A percentile compares a stretch with the other conserved stretches of the same genome.
Conservation (phyloP, 2,329 filamentous ascomycete species). For the Exophiala sp. region DNA sequence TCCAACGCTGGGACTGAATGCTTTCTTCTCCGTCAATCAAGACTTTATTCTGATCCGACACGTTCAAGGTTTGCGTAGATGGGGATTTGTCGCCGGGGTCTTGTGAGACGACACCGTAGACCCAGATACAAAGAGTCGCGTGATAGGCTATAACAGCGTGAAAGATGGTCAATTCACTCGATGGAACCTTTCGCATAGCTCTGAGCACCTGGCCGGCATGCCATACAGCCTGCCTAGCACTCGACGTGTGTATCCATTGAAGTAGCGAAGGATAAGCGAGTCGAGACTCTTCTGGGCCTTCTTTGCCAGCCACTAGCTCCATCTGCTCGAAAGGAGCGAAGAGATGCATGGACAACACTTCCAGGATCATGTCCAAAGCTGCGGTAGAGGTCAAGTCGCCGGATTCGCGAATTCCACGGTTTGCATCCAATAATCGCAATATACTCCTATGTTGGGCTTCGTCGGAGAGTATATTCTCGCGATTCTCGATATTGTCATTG, state of each 20-base stretch:
- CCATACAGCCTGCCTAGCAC: conserved; percentile 5
- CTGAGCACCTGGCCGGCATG: conserved; percentile 5
- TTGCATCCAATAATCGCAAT: not conserved
- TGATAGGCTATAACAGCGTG: conserved; percentile 1
- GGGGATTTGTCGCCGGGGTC: not conserved
- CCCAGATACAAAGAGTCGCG: not conserved
- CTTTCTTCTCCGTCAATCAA: conserved; percentile 3
- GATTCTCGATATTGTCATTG: not conserved
- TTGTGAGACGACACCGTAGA: conserved; percentile 1
- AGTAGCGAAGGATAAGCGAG: not conserved
- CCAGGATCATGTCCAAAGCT: not conserved
- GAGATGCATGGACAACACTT: conserved; percentile 1
- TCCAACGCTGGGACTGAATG: not conserved
- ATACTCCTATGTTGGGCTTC: not conserved
- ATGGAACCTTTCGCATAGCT: not conserved
- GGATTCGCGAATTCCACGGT: not conserved
- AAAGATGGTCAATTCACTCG: not conserved
- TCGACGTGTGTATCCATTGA: conserved; percentile 1
- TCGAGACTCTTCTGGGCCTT: conserved; percentile 4
- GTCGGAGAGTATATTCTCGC: not conserved
- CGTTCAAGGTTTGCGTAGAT: not conserved
- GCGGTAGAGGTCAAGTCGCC: not conserved
- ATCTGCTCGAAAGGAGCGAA: conserved; percentile 1
- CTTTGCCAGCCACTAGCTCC: conserved; percentile 4
- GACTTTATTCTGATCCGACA: not conserved